A percentile compares a stretch with the other conserved stretches of the same genome.
Evolutionary conservation across 768 basidiomycete genomes (phyloP).

Genomic region (Epithele typhae): DNA sequence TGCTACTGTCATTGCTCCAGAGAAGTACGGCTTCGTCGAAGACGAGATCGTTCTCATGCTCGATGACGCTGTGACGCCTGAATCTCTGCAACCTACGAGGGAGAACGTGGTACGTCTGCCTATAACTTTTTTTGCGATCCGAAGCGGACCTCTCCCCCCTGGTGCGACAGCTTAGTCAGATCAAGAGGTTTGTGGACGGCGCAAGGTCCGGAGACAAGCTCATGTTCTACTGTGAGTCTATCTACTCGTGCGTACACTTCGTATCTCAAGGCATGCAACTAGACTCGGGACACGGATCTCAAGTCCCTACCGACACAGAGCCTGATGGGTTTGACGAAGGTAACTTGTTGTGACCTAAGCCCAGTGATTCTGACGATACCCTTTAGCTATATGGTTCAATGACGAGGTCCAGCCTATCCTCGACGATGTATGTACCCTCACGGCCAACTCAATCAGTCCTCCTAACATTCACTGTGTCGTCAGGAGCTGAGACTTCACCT

Average conservation of each 20-base stretch:
- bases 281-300: not conserved
- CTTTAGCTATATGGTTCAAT: constrained; percentile 7
- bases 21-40: constrained; percentile 4
- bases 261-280: constrained; percentile 1
- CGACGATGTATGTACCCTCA: constrained; percentile 19
- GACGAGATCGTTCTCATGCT: constrained; percentile 15
- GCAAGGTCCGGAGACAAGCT: constrained; percentile 1
- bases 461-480: too few relatives aligned
- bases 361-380: not conserved
- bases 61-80: not conserved
- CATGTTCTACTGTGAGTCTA: constrained; percentile 12
- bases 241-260: not conserved
- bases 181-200: constrained; percentile 1
- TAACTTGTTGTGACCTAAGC: constrained; percentile 2
- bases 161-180: not conserved
- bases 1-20: not conserved
- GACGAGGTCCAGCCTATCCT: constrained; percentile 8
- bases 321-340: constrained; percentile 24
- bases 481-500: constrained; percentile 18
- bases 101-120: constrained; percentile 6
- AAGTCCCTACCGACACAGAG: constrained; percentile 1
- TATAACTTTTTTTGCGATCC: not conserved
- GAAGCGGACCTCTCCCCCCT: not conserved
- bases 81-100: not conserved
- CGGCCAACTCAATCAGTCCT: constrained; percentile 3